These are phyloP conservation scores for Scedosporium apiospermum DNA, from an alignment of 2,329 filamentous ascomycete genomes.

Conservation along the genomic window DNA sequence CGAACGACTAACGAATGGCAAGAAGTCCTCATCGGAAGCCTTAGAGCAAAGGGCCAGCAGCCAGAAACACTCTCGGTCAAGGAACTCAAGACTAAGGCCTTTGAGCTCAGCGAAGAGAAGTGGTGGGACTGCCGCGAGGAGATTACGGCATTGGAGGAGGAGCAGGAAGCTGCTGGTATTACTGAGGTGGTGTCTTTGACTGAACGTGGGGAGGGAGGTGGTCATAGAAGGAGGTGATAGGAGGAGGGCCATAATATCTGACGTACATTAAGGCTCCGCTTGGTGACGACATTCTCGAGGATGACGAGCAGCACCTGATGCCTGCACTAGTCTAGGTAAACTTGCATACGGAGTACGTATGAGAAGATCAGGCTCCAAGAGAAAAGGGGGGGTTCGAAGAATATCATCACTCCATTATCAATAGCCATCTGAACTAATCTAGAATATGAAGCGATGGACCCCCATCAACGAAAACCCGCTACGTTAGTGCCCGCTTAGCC, in stretches of 20 bases:
- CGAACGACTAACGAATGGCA: conserved; percentile 88
- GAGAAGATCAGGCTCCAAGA: no score
- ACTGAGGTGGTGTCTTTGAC: conserved; percentile 85
- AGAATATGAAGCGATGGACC: neutral
- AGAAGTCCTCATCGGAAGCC: conserved; percentile 66
- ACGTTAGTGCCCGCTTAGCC: no score
- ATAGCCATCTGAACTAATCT: no score
- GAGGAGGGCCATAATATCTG: neutral
- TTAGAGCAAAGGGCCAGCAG: conserved; percentile 58
- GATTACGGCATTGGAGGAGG: conserved; percentile 82
- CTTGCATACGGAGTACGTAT: no score
- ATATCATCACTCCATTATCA: no score
- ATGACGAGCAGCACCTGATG: no score
- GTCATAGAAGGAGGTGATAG: conserved; percentile 12
- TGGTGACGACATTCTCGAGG: no score
- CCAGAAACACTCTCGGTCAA: conserved; percentile 67
- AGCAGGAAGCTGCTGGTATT: conserved; percentile 91
- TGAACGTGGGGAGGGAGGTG: conserved; percentile 54
- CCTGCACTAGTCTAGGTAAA: no score
- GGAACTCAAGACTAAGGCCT: conserved; percentile 86
- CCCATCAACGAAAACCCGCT: neutral
- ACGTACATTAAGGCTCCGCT: no score
- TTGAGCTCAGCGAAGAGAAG: conserved; percentile 85
- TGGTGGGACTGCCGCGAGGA: conserved; percentile 99
- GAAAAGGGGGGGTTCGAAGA: no score